These are phyloP conservation scores for Stylonectria norvegica DNA, from an alignment of 2,329 filamentous ascomycete species.

Conservation along the genomic window DNA sequence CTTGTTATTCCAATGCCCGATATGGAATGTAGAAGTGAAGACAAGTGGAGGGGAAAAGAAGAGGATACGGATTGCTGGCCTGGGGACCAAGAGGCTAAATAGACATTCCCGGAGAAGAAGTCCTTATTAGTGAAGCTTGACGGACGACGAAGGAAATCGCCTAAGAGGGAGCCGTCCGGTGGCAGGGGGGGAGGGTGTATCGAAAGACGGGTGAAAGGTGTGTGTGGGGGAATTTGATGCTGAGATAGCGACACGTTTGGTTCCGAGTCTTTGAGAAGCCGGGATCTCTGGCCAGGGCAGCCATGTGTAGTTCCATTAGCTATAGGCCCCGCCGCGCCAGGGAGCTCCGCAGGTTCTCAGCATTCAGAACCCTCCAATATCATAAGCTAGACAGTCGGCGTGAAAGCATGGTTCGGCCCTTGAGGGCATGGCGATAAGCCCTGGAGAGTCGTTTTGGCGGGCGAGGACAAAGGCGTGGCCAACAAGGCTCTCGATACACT, in stretches of 20 bases:
- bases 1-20: not conserved
- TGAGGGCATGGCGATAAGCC: too few relatives aligned
- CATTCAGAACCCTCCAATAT: too few relatives aligned
- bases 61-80: not conserved
- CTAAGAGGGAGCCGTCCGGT: not conserved
- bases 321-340: too few relatives aligned
- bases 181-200: not conserved
- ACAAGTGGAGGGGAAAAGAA: conserved; percentile 1
- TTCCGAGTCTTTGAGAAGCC: too few relatives aligned
- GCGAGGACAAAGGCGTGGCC: too few relatives aligned
- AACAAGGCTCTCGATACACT: too few relatives aligned
- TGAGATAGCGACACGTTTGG: not conserved
- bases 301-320: too few relatives aligned
- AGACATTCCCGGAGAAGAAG: not conserved
- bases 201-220: not conserved
- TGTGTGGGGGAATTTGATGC: not conserved
- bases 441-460: too few relatives aligned
- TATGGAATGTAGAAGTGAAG: conserved; percentile 1
- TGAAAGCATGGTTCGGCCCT: too few relatives aligned
- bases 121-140: not conserved
- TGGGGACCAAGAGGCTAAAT: not conserved
- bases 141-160: not conserved
- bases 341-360: too few relatives aligned
- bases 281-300: conserved; percentile 1
- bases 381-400: too few relatives aligned